phyloP scores from a whole-genome alignment of 352 stramenopile genomes.

The Globisporangium camurandrum region DNA sequence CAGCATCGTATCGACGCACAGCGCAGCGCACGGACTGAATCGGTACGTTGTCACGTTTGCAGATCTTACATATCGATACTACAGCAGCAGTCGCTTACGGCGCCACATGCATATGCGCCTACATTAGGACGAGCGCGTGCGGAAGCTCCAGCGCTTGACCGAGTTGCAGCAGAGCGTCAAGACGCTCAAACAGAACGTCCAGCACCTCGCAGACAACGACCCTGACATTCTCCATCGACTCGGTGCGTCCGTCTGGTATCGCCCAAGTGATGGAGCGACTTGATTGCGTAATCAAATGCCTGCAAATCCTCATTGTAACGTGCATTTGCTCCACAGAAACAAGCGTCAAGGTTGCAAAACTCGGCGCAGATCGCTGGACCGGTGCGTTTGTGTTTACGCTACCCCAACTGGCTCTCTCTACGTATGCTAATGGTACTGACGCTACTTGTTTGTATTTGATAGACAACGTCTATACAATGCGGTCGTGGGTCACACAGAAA shows the following conservation, averaged over 20 bases:
- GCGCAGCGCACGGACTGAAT: constrained; percentile 40
- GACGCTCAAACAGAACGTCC: constrained; percentile 38
- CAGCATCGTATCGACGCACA: constrained; percentile 44
- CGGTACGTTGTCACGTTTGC: constrained; percentile 18
- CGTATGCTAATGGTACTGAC: background rate
- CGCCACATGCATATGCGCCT: background rate
- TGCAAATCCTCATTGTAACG: background rate
- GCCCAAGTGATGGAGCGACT: too few relatives aligned
- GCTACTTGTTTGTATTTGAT: background rate
- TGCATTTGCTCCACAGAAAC: constrained; percentile 14
- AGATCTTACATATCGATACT: background rate
- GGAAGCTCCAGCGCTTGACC: constrained; percentile 46
- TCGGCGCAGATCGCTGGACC: constrained; percentile 70
- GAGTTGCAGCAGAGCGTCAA: constrained; percentile 46
- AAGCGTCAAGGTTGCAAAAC: constrained; percentile 59
- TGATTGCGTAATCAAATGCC: background rate
- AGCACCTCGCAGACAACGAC: constrained; percentile 69
- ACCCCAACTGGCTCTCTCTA: background rate
- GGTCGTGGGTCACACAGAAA: constrained; percentile 77
- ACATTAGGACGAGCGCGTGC: constrained; percentile 47
- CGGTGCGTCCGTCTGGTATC: constrained; percentile 12
- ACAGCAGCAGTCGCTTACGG: background rate
- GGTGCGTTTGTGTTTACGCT: constrained; percentile 17
- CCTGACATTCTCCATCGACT: constrained; percentile 57
- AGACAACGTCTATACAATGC: constrained; percentile 82